Evolutionary conservation across 1,284 basidiomycete species (phyloP), one percentile per base, ranked within the genome.

Genomic region (Ceratobasidium sp.): DNA sequence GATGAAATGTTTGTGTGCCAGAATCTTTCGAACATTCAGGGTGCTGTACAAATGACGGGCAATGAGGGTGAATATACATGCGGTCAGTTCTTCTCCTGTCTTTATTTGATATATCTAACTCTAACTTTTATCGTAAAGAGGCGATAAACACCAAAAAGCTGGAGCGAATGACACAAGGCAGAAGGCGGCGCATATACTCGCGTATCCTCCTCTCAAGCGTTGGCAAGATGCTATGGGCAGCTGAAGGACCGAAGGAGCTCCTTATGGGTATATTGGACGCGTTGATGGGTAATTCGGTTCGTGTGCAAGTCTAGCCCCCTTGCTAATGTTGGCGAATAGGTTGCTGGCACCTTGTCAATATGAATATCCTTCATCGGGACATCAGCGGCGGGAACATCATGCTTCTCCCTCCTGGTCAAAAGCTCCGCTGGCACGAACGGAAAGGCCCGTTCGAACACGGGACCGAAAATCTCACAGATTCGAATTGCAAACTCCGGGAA

Each of bases 301-400:
- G 1, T 23, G n/a, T 6, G 21, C 39, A 53, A n/a, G n/a, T 39
- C 36, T 14, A 39, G 14, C 23, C 8, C 16, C 4, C 8, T 34
- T 5, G 32, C 48, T 50, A 39, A 48, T 5, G 10, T 18, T 6
- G 26, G 5, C 36, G 36, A 28, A 48, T n/a, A 71, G 58, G 70
- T 5, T 71, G 41, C 36, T 71, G 70, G 70, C 58, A 32, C 5
- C 36, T 71, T 12, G 36, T 71, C 23, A 71, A 71, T 39, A 21
- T 71, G 18, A 58, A 50, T 12, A 41, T 60, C 45, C 18, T 61
- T 23, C 70, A 61, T 43, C 43, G 70, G 28, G 70, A 71, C 36
- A 53, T 71, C 28, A 71, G 70, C 39, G 57, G 39, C 23, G 70
- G 70, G 1, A 71, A 71, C 36, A 46, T 71, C 1, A 28, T 71